Evolutionary conservation across 352 stramenopile genomes (phyloP).

Genomic region (Pythium utonaiense): DNA sequence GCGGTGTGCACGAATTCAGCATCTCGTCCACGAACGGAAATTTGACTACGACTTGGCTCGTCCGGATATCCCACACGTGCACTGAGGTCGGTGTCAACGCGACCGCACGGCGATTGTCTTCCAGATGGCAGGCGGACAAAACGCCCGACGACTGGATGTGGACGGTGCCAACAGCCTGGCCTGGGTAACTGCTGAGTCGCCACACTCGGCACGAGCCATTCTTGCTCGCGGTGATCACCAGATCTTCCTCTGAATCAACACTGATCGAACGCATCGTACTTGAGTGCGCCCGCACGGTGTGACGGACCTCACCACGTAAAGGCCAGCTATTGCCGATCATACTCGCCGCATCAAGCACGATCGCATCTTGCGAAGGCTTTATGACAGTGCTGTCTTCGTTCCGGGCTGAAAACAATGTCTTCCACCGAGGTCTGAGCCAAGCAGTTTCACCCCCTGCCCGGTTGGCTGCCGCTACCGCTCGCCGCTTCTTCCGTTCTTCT

Average conservation of each 20-base stretch:
- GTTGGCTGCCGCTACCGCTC: slow-evolving; percentile 9
- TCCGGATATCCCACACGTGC: slow-evolving; percentile 67
- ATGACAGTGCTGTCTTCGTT: slow-evolving; percentile 5
- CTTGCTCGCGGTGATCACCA: slow-evolving; percentile 68
- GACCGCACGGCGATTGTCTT: slow-evolving; percentile 32
- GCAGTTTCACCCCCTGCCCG: slow-evolving; percentile 17
- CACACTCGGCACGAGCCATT: slow-evolving; percentile 70
- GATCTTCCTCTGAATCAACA: slow-evolving; percentile 56
- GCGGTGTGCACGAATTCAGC: slow-evolving; percentile 36
- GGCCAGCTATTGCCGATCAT: slow-evolving; percentile 25
- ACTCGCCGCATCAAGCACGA: background rate
- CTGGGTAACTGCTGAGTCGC: slow-evolving; percentile 54
- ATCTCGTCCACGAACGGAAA: slow-evolving; percentile 53
- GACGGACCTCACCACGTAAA: slow-evolving; percentile 41
- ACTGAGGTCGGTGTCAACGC: slow-evolving; percentile 42
- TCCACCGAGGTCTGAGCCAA: slow-evolving; percentile 32
- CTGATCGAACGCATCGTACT: slow-evolving; percentile 48
- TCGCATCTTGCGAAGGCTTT: background rate
- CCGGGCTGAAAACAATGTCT: slow-evolving; percentile 8
- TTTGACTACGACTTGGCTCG: slow-evolving; percentile 51
- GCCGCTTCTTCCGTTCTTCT: slow-evolving; percentile 41
- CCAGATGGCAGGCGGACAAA: slow-evolving; percentile 21
- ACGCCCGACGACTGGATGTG: slow-evolving; percentile 27
- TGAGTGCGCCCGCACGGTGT: slow-evolving; percentile 62
- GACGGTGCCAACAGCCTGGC: slow-evolving; percentile 20